A percentile compares a stretch with the other conserved stretches of the same genome.
These are phyloP conservation scores for Ustilago trichophora DNA, from an alignment of 1,284 basidiomycete species.

Conservation along the genomic window DNA sequence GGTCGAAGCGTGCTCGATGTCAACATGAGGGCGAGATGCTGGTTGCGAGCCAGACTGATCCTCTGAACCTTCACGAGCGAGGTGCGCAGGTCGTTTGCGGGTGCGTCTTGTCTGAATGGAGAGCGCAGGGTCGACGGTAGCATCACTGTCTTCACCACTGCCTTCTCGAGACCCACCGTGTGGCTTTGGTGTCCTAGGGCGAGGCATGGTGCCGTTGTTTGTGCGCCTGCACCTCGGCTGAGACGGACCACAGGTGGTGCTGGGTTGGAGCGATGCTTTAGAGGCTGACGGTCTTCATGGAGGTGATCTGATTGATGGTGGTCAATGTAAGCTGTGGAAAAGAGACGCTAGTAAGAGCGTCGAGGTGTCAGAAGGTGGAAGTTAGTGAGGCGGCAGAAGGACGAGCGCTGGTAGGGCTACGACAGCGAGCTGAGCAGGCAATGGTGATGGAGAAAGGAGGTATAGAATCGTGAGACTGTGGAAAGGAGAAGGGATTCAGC, in stretches of 20 bases:
- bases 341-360: too few species aligned
- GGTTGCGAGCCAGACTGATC: slow-evolving; percentile 4
- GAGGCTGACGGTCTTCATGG: slow-evolving; percentile 2
- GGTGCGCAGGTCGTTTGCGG: slow-evolving; percentile 29
- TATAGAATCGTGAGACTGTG: too few species aligned
- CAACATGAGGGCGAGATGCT: slow-evolving; percentile 1
- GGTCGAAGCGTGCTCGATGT: background rate
- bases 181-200: slow-evolving; percentile 7
- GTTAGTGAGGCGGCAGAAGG: too few species aligned
- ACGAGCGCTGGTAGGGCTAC: too few species aligned
- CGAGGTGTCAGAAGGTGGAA: too few species aligned
- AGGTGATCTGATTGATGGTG: too few species aligned
- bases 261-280: background rate
- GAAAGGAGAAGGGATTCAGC: too few species aligned
- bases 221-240: background rate
- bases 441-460: too few species aligned
- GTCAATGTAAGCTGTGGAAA: too few species aligned
- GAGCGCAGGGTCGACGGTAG: slow-evolving; percentile 7
- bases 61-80: slow-evolving; percentile 8
- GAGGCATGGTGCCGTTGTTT: slow-evolving; percentile 16
- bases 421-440: too few species aligned
- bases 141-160: slow-evolving; percentile 30
- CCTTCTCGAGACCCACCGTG: slow-evolving; percentile 9
- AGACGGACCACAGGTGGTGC: too few species aligned
- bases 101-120: slow-evolving; percentile 15